Base-by-base conservation (phyloP, 2,329 filamentous ascomycete species). In the Decorospora gaudefroyi region DNA sequence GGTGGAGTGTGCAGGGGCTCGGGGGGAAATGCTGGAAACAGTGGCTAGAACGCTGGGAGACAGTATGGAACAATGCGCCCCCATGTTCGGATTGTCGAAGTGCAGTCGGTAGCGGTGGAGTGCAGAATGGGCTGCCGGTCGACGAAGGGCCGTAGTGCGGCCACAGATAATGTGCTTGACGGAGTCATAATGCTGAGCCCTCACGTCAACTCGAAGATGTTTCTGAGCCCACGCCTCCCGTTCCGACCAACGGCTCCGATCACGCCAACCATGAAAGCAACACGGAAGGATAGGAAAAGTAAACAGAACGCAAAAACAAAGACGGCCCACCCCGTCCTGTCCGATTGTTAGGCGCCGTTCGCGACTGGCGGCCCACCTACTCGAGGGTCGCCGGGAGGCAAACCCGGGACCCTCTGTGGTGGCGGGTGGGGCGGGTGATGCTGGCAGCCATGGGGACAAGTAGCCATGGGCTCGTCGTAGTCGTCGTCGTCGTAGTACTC, bases 271-370 rank as follows among this genome's bases (percentile, higher is more conserved):
- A 59, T 39, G 39, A 61, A 56, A 43, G 59, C 57, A 52, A 64
- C 59, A 46, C 52, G 61, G 44, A 64, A 49, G 45, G 50, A 62
- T 37, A 63, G 39, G 33, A 61, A 31, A 42, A 61, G 40, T 57
- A 68, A 26, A 61, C 36, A 65, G 38, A 63, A 63, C 29, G 64
- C 64, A 61, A 65, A 63, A 66, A 70, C 67, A 61, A 63, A 52
- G 59, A 67, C 62, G 64, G 67, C 67, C 65, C 67, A 70, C 65
- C 67, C 67, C 65, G 57, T 67, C 65, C 57, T 62, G 67, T 69
- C 62, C 62, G 49, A 18, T 57, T 62, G 64, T 47, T 68, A 67
- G 32, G 63, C 61, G 44, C 62, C 59, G 55, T 56, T 68, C 11
- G 58, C 46, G n/a, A 57, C 47, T 22, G 53, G 53, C 39, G 49